Evolutionary conservation across 208 protist species (phyloP).

Genomic region (Leishmania amazonensis): DNA sequence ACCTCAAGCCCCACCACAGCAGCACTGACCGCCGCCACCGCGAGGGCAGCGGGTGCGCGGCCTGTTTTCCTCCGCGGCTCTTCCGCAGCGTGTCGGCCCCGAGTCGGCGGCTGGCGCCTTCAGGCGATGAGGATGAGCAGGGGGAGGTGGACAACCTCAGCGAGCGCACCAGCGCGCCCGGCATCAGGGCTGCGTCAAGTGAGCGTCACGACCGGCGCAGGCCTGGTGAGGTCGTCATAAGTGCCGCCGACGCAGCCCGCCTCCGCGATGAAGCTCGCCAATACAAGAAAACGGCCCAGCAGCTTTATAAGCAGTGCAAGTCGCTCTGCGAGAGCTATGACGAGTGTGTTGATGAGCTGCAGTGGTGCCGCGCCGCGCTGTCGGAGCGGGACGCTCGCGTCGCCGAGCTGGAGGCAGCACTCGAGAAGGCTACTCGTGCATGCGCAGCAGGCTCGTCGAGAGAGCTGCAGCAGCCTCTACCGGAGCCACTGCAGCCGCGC

Average conservation of each 20-base stretch:
- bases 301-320: constrained; percentile 60
- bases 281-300: constrained; percentile 50
- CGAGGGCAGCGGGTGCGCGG: background rate
- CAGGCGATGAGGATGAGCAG: background rate
- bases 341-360: constrained; percentile 58
- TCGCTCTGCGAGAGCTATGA: constrained; percentile 65
- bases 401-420: constrained; percentile 24
- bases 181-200: background rate
- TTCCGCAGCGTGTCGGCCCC: constrained; percentile 32
- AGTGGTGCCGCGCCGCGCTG: constrained; percentile 18
- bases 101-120: background rate
- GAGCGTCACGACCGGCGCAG: background rate
- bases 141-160: background rate
- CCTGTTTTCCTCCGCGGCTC: background rate
- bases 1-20: background rate
- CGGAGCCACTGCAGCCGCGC: background rate
- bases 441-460: background rate
- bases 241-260: background rate
- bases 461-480: background rate
- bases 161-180: background rate
- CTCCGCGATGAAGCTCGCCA: constrained; percentile 28
- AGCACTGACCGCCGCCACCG: background rate
- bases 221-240: constrained; percentile 15
- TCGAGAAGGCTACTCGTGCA: background rate
- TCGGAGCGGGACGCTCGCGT: constrained; percentile 29